Conservation (phyloP, 2,329 filamentous ascomycete species). For the Mycogone perniciosa region DNA sequence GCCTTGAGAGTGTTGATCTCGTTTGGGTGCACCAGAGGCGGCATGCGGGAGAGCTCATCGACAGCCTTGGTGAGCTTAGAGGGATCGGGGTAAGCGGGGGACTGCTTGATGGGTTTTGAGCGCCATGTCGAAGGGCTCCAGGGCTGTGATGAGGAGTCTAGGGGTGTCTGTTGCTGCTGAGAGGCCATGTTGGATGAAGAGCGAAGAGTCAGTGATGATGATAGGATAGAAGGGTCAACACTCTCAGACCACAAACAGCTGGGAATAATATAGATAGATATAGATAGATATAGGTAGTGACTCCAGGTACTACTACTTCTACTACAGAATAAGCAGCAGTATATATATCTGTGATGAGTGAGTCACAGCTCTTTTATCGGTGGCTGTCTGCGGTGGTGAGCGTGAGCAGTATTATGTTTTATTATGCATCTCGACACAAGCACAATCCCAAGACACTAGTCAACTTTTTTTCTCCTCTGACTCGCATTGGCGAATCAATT, state of each 20-base stretch:
- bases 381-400: too few relatives aligned
- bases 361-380: too few relatives aligned
- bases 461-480: neutral
- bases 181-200: constrained; percentile 2
- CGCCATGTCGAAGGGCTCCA: constrained; percentile 67
- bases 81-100: constrained; percentile 61
- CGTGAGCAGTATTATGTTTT: too few relatives aligned
- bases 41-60: constrained; percentile 59
- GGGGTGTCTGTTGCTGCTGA: neutral
- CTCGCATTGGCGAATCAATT: constrained; percentile 11
- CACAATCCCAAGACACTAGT: too few relatives aligned
- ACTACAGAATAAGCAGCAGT: too few relatives aligned
- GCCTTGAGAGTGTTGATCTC: constrained; percentile 77
- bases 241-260: too few relatives aligned
- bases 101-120: constrained; percentile 71
- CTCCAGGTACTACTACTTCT: too few relatives aligned
- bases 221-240: neutral
- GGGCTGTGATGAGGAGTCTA: constrained; percentile 9
- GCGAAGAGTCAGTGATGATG: neutral
- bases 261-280: too few relatives aligned
- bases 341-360: too few relatives aligned
- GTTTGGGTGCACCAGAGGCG: constrained; percentile 70
- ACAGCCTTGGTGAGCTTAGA: constrained; percentile 53
- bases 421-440: too few relatives aligned
- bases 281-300: too few relatives aligned